Evolutionary conservation across 805 yeast species (phyloP).

Genomic region (Wickerhamomyces canadensis): DNA sequence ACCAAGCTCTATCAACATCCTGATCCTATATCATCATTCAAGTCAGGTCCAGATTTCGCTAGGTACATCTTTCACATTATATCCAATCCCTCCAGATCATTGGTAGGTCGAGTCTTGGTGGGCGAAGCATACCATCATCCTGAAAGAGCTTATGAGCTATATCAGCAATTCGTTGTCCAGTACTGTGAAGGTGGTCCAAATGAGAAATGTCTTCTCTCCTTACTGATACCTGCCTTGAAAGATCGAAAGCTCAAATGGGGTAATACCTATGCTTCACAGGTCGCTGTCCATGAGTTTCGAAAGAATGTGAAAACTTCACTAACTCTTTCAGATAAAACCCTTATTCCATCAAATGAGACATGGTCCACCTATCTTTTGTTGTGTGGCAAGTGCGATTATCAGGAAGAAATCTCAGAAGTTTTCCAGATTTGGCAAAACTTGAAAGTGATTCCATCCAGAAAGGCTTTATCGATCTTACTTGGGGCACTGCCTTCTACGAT

Average conservation of each 20-base stretch:
- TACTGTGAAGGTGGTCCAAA: conserved; percentile 24
- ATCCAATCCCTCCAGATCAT: conserved; percentile 11
- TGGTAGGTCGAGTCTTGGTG: conserved; percentile 17
- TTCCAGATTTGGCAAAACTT: conserved; percentile 51
- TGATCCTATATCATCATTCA: conserved; percentile 3
- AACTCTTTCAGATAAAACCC: conserved; percentile 15
- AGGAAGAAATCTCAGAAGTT: conserved; percentile 43
- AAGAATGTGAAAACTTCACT: conserved; percentile 30
- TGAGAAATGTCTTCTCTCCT: conserved; percentile 31
- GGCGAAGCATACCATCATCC: conserved; percentile 32
- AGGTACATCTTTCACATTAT: conserved; percentile 18
- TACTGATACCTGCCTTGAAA: conserved; percentile 43
- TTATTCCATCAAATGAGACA: conserved; percentile 40
- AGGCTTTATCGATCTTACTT: conserved; percentile 36
- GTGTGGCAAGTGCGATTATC: conserved; percentile 41
- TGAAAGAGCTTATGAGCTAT: conserved; percentile 23
- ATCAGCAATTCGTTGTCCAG: conserved; percentile 13
- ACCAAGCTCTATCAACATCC: conserved; percentile 10
- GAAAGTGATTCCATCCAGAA: conserved; percentile 35
- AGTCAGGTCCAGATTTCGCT: conserved; percentile 15
- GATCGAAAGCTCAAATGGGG: conserved; percentile 38
- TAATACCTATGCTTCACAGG: conserved; percentile 47
- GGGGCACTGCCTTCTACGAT: conserved; percentile 18
- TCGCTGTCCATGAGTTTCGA: conserved; percentile 54
- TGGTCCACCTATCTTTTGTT: conserved; percentile 50